Evolutionary conservation across 257 asterid species (phyloP), one percentile per base, ranked within the genome.

Genomic region (Plectranthus barbatus): DNA sequence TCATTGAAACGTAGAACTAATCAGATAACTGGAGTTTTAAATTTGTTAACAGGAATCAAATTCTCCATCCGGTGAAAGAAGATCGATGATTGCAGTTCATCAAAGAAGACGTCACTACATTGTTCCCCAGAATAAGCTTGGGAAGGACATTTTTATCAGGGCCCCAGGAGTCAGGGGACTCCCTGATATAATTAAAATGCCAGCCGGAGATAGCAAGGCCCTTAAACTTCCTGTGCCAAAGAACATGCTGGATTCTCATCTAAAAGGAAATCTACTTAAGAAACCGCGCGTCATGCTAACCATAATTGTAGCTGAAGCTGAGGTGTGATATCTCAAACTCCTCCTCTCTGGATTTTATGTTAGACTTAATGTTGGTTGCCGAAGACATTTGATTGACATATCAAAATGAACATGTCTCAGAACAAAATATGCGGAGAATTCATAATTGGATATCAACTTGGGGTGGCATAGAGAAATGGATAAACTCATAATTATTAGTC

Each of bases 231-330:
- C 97, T 4, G 90, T 82, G 75, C 84, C 86, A 17, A 84, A 80
- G 82, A 85, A 85, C 76, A 85, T 89, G 94, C 71, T 83, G 67
- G 87, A 85, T 79, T 89, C 99, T 56, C 97, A 92, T 82, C 66
- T 89, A 71, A 83, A 80, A 78, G 91, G 94, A 76, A 76, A 69
- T 74, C 69, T 74, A 59, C 80, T 65, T 61, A 75, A 68, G 76
- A 79, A 81, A 74, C 76, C 24, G 60, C 79, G 82, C 71, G 44
- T 65, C 68, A 80, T 92, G 96, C 74, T 85, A 48, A 82, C 96
- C 15, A 52, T 92, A 44, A 77, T 86, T 67, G 77, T 89, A 55
- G 90, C 88, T 33, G 95, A 85, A 63, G 99, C 95, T 6, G 96
- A 92, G 98, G 98, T 92, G 40, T 21, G 84, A 77, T 60, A 64